Percentiles rank a stretch among this genome's conserved stretches.
These are phyloP conservation scores for Dictyostelium intermedium DNA, from an alignment of 78 protist genomes.

Conservation along the genomic window DNA sequence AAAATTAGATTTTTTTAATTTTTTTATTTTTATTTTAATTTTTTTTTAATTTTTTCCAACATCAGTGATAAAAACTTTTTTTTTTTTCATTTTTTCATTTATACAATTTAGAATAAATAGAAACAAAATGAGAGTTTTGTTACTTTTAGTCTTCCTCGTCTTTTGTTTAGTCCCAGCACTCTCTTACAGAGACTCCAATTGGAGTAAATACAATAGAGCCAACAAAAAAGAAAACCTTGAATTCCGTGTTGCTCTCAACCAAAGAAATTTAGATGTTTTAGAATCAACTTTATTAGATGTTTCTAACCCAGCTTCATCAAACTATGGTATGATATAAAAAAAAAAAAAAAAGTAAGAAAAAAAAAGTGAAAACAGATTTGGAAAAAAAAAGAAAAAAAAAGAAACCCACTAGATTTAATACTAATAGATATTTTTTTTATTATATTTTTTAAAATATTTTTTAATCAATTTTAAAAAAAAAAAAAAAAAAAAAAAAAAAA, in stretches of 20 bases:
- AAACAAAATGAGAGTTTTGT: background rate
- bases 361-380: background rate
- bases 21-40: too few relatives aligned
- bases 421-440: background rate
- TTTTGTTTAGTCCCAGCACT: background rate
- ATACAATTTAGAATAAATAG: background rate
- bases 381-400: background rate
- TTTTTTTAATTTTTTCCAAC: background rate
- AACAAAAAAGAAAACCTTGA: background rate
- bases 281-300: slow-evolving; percentile 35
- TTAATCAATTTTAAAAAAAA: too few relatives aligned
- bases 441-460: too few relatives aligned
- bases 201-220: slow-evolving; percentile 16
- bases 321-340: slow-evolving; percentile 30
- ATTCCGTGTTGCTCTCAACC: slow-evolving; percentile 51
- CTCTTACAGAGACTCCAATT: slow-evolving; percentile 5
- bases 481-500: too few relatives aligned
- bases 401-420: background rate
- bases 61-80: background rate
- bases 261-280: slow-evolving; percentile 44
- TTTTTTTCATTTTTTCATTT: background rate
- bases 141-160: background rate
- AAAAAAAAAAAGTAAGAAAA: background rate
- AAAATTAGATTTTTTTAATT: background rate
- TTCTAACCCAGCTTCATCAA: slow-evolving; percentile 33